A percentile compares a stretch with the other conserved stretches of the same genome.
phyloP scores from a whole-genome alignment of 495 filamentous ascomycete genomes.

The Aspergillus ostianus region DNA sequence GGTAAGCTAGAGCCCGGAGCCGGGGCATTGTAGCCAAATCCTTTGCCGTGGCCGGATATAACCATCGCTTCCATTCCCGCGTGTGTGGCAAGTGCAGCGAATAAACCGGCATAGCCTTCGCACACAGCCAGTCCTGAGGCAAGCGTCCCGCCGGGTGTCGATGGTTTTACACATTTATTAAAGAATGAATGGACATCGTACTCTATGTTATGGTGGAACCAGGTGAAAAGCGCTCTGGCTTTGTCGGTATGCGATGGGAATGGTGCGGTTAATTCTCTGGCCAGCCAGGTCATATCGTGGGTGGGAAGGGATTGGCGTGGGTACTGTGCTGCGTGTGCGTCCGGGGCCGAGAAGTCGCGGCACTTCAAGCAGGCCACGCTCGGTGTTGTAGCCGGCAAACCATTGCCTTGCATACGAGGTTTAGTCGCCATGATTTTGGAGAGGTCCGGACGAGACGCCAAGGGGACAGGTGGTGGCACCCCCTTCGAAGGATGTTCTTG shows the following conservation, averaged over 20 bases:
- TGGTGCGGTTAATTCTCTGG: constrained; percentile 70
- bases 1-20: constrained; percentile 57
- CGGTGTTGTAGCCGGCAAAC: constrained; percentile 17
- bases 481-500: constrained; percentile 19
- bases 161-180: constrained; percentile 60
- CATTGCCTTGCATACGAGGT: constrained; percentile 36
- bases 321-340: constrained; percentile 73
- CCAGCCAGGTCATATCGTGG: constrained; percentile 66
- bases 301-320: constrained; percentile 67
- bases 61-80: constrained; percentile 71
- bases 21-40: constrained; percentile 64
- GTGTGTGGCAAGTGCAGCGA: constrained; percentile 65
- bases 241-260: constrained; percentile 85
- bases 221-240: constrained; percentile 87
- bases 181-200: constrained; percentile 83
- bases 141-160: constrained; percentile 66
- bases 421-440: constrained; percentile 54
- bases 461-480: constrained; percentile 55
- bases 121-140: constrained; percentile 81
- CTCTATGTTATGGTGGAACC: constrained; percentile 89
- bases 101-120: constrained; percentile 86
- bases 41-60: constrained; percentile 82
- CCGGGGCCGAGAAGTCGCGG: constrained; percentile 81
- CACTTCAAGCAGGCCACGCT: constrained; percentile 67
- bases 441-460: constrained; percentile 57